These are phyloP conservation scores for Spathaspora arborariae DNA, from an alignment of 805 yeast species.

Conservation along the genomic window DNA sequence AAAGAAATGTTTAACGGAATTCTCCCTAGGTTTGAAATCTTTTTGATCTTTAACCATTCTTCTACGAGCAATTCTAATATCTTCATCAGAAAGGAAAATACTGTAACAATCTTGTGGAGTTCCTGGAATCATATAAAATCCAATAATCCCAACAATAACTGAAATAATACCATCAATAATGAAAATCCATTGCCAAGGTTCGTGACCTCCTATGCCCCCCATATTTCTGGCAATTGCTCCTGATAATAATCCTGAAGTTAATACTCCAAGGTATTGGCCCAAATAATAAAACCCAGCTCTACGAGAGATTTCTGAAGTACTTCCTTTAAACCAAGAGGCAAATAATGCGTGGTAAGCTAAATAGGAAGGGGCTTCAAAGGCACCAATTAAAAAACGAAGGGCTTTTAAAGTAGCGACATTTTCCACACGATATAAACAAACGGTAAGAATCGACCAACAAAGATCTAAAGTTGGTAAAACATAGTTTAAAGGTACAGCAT, in stretches of 20 bases:
- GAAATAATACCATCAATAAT: constrained; percentile 62
- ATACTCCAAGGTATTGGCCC: constrained; percentile 60
- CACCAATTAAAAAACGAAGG: constrained; percentile 62
- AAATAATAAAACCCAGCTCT: constrained; percentile 60
- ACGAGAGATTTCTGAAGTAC: constrained; percentile 50
- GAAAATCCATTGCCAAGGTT: constrained; percentile 74
- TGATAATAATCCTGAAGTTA: constrained; percentile 61
- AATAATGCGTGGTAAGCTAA: constrained; percentile 38
- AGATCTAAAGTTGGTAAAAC: constrained; percentile 54
- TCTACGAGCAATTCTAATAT: constrained; percentile 29
- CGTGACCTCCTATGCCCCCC: constrained; percentile 49
- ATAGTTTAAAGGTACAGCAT: constrained; percentile 52
- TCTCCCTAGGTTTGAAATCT: constrained; percentile 15
- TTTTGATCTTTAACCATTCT: constrained; percentile 23
- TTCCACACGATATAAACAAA: constrained; percentile 49
- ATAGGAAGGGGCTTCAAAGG: constrained; percentile 61
- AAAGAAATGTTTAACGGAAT: constrained; percentile 31
- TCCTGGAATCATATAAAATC: constrained; percentile 58
- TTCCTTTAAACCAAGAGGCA: constrained; percentile 39
- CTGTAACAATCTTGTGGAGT: constrained; percentile 49
- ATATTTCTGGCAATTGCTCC: constrained; percentile 48
- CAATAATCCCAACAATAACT: constrained; percentile 53
- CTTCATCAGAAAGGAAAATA: constrained; percentile 32
- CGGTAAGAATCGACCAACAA: constrained; percentile 65
- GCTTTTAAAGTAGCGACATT: constrained; percentile 53